These are phyloP conservation scores for Pseudogymnoascus sp. DNA, from an alignment of 2,329 filamentous ascomycete species.

Conservation along the genomic window DNA sequence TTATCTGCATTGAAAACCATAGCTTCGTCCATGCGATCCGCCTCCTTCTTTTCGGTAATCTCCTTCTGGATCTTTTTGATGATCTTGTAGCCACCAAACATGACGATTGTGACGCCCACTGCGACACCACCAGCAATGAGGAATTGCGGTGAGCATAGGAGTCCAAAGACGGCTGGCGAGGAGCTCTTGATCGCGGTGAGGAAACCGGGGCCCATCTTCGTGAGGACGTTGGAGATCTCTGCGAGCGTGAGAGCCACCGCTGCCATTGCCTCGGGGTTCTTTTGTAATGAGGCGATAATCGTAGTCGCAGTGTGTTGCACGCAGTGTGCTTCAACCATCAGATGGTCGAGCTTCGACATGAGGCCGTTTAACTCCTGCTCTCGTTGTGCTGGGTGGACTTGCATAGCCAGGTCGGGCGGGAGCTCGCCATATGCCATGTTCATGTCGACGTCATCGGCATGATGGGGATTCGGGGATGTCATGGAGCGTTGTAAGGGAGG, in stretches of 20 bases:
- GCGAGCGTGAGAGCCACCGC: conserved; percentile 88
- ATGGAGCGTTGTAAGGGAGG: conserved; percentile 19
- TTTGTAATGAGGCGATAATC: conserved; percentile 72
- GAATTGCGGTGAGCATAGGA: conserved; percentile 86
- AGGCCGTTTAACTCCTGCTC: conserved; percentile 56
- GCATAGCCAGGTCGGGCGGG: conserved; percentile 54
- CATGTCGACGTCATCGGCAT: conserved; percentile 61
- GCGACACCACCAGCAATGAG: conserved; percentile 84
- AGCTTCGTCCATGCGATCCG: conserved; percentile 20
- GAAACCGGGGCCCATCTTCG: conserved; percentile 77
- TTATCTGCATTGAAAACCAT: conserved; percentile 26
- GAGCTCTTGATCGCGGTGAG: conserved; percentile 66
- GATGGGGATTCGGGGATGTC: conserved; percentile 24
- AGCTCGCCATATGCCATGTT: conserved; percentile 83
- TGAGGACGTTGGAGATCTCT: conserved; percentile 74
- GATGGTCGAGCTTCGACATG: conserved; percentile 62
- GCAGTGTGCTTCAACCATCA: conserved; percentile 83
- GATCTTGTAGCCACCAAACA: conserved; percentile 95
- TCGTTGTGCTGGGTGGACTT: conserved; percentile 44
- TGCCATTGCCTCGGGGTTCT: conserved; percentile 83
- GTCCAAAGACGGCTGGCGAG: conserved; percentile 76
- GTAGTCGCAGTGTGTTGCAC: conserved; percentile 73
- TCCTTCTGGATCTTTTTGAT: conserved; percentile 67
- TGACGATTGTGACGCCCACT: conserved; percentile 88
- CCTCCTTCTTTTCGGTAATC: conserved; percentile 20